These are phyloP conservation scores for Madurella fahalii DNA, from an alignment of 2,329 filamentous ascomycete species.

Conservation along the genomic window DNA sequence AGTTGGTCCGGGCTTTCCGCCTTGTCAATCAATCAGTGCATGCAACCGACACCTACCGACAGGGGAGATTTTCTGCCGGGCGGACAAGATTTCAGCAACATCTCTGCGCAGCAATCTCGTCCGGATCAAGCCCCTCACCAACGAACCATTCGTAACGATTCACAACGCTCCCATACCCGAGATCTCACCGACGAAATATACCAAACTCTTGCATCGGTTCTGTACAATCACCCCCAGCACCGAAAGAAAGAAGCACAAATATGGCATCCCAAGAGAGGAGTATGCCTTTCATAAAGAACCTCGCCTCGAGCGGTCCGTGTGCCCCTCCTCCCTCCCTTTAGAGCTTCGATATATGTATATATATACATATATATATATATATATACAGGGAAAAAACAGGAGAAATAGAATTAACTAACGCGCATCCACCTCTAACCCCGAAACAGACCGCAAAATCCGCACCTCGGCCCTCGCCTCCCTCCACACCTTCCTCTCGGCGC, in stretches of 20 bases:
- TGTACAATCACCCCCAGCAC: background rate
- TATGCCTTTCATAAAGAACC: slow-evolving; percentile 75
- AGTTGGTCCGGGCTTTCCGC: background rate
- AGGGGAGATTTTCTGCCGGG: slow-evolving; percentile 25
- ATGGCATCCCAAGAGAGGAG: slow-evolving; percentile 44
- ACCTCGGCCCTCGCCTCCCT: slow-evolving; percentile 74
- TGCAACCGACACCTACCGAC: background rate
- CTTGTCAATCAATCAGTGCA: background rate
- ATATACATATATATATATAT: no score
- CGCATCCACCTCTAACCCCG: no score
- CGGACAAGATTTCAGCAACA: slow-evolving; percentile 25
- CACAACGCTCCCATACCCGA: background rate
- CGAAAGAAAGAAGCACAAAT: slow-evolving; percentile 13
- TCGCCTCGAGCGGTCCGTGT: slow-evolving; percentile 73
- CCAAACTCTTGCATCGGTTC: background rate
- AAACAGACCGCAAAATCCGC: slow-evolving; percentile 69
- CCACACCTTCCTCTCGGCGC: slow-evolving; percentile 68
- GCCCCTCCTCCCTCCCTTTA: background rate
- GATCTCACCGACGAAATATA: background rate
- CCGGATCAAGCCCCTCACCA: background rate
- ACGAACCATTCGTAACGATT: background rate
- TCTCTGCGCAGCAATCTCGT: slow-evolving; percentile 9
- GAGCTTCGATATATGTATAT: no score
- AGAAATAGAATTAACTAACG: no score
- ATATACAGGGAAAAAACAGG: no score